A percentile compares a stretch with the other conserved stretches of the same genome.
These are phyloP conservation scores for Bremia lactucae DNA, from an alignment of 352 stramenopile species.

Conservation along the genomic window DNA sequence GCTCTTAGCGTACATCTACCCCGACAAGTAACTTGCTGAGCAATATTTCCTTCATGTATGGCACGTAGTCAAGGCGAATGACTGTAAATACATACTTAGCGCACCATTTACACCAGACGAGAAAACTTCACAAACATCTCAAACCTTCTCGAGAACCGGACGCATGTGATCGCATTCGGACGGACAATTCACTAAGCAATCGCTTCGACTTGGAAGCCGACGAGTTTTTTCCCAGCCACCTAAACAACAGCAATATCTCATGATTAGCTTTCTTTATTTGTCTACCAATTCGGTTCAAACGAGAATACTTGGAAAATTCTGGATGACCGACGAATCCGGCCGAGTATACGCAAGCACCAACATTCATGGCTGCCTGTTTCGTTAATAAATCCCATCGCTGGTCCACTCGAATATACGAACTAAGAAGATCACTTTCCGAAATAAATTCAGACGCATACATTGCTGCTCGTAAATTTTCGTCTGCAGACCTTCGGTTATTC, in stretches of 20 bases:
- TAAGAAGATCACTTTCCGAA: slow-evolving; percentile 74
- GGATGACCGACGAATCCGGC: slow-evolving; percentile 83
- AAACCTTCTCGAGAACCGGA: slow-evolving; percentile 78
- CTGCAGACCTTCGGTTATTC: slow-evolving; percentile 48
- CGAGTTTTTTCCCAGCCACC: slow-evolving; percentile 98
- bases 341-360: slow-evolving; percentile 74
- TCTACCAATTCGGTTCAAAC: not conserved
- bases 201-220: slow-evolving; percentile 90
- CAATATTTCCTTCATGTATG: slow-evolving; percentile 86
- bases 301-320: slow-evolving; percentile 81
- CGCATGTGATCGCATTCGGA: slow-evolving; percentile 87
- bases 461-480: slow-evolving; percentile 76
- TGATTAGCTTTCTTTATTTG: no score
- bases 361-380: slow-evolving; percentile 85
- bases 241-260: no score
- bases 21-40: slow-evolving; percentile 63
- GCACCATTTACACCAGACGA: not conserved
- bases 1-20: slow-evolving; percentile 54
- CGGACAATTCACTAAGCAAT: slow-evolving; percentile 90
- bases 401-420: slow-evolving; percentile 63
- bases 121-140: not conserved
- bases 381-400: slow-evolving; percentile 94
- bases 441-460: slow-evolving; percentile 89
- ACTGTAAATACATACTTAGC: slow-evolving; percentile 24
- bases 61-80: slow-evolving; percentile 82